Evolutionary conservation across 495 filamentous ascomycete genomes (phyloP).

Genomic region (Polyplosphaeria fusca): DNA sequence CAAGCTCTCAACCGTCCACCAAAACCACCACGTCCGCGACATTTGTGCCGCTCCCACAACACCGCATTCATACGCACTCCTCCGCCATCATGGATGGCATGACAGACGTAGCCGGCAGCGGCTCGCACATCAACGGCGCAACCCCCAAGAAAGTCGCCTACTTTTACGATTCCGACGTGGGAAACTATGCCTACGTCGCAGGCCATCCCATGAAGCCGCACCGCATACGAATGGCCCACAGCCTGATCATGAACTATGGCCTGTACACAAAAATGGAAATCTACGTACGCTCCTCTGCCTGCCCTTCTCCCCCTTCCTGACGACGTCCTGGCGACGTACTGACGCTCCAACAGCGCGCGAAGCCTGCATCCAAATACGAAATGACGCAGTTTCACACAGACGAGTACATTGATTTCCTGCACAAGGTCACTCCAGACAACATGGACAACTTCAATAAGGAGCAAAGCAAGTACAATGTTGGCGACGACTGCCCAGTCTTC

Average conservation of each 20-base stretch:
- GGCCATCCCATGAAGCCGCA: slow-evolving; percentile 99
- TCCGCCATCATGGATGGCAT: neutral
- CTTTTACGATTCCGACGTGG: slow-evolving; percentile 97
- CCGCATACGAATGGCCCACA: slow-evolving; percentile 94
- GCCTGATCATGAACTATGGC: slow-evolving; percentile 97
- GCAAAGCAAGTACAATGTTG: slow-evolving; percentile 95
- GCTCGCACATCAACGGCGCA: slow-evolving; percentile 21
- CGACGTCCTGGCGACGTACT: neutral
- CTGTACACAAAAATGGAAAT: slow-evolving; percentile 99
- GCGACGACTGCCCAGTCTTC: slow-evolving; percentile 96
- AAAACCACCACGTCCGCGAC: too few relatives aligned
- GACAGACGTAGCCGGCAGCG: neutral
- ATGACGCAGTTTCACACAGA: slow-evolving; percentile 99
- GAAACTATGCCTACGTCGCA: slow-evolving; percentile 95
- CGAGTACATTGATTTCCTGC: slow-evolving; percentile 97
- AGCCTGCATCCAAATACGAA: slow-evolving; percentile 90
- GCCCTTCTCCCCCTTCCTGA: neutral
- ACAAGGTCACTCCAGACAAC: slow-evolving; percentile 95
- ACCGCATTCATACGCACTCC: neutral
- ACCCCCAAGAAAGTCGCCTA: slow-evolving; percentile 75
- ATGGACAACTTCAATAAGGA: slow-evolving; percentile 93
- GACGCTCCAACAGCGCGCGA: slow-evolving; percentile 68
- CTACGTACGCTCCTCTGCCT: slow-evolving; percentile 64
- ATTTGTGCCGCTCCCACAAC: too few relatives aligned
- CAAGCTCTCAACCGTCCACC: too few relatives aligned